Conservation (phyloP, 768 basidiomycete genomes). For the Boletus reticulatus region DNA sequence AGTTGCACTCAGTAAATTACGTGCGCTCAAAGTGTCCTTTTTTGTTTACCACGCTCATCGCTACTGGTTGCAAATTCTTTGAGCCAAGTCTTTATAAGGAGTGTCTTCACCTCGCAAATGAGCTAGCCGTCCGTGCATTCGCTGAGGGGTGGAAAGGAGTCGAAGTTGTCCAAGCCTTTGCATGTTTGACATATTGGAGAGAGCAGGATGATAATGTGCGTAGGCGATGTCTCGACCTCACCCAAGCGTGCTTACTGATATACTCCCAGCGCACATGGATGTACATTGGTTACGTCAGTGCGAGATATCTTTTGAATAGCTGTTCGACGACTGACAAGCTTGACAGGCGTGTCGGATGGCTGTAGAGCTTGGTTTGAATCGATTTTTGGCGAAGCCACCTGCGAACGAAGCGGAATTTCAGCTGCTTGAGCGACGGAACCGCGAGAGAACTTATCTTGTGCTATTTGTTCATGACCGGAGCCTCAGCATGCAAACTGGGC, state of each 20-base stretch:
- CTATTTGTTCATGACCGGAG: conserved; percentile 85
- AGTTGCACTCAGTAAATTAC: conserved; percentile 77
- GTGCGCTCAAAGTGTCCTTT: conserved; percentile 79
- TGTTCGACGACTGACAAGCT: conserved; percentile 1
- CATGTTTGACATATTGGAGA: conserved; percentile 87
- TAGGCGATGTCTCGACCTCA: conserved; percentile 9
- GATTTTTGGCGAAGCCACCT: conserved; percentile 55
- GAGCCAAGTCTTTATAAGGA: conserved; percentile 62
- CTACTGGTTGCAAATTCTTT: conserved; percentile 85
- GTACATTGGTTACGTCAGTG: conserved; percentile 78
- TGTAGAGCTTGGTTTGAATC: conserved; percentile 78
- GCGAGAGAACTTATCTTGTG: conserved; percentile 84
- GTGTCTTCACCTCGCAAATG: conserved; percentile 70
- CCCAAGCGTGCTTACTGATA: conserved; percentile 11
- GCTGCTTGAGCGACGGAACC: conserved; percentile 72
- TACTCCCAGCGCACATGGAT: conserved; percentile 71
- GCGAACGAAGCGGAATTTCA: conserved; percentile 63
- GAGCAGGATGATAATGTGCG: conserved; percentile 81
- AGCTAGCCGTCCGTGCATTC: conserved; percentile 76
- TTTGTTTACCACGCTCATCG: conserved; percentile 81
- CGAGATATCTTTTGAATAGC: neutral
- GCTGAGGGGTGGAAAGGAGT: conserved; percentile 76
- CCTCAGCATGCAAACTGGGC: conserved; percentile 81
- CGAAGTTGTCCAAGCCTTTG: conserved; percentile 87
- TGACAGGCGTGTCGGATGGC: conserved; percentile 82